These are phyloP conservation scores for Cymbidium sinense DNA, from an alignment of 106 monocot genomes.

Conservation along the genomic window DNA sequence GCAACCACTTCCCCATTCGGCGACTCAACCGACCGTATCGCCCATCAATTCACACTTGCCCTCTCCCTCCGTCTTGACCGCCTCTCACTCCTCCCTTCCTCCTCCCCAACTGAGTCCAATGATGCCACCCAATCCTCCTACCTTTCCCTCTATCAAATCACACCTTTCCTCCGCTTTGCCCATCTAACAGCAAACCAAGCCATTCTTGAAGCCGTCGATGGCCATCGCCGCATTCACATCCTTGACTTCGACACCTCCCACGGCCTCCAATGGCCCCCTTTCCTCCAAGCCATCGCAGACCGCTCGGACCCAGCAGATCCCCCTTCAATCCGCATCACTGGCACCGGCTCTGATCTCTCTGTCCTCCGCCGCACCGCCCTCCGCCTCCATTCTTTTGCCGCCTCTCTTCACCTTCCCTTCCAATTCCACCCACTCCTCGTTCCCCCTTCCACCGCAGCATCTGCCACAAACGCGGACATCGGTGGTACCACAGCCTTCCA, in stretches of 20 bases:
- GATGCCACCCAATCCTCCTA: conserved; percentile 38
- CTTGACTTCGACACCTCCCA: conserved; percentile 80
- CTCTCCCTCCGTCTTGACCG: conserved; percentile 50
- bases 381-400: conserved; percentile 63
- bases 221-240: conserved; percentile 54
- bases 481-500: conserved; percentile 6
- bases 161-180: conserved; percentile 87
- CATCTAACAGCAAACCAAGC: conserved; percentile 99
- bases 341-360: conserved; percentile 58
- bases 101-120: conserved; percentile 9
- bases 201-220: conserved; percentile 77
- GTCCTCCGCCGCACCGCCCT: conserved; percentile 67
- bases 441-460: not conserved
- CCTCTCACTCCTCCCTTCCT: conserved; percentile 10
- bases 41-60: conserved; percentile 68
- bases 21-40: conserved; percentile 67
- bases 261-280: conserved; percentile 93
- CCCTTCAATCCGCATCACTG: conserved; percentile 74
- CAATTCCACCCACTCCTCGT: conserved; percentile 79
- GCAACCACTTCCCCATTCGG: conserved; percentile 46
- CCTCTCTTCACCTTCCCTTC: conserved; percentile 61
- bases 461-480: too few relatives aligned
- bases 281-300: conserved; percentile 86
- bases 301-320: conserved; percentile 35
- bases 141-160: conserved; percentile 72